Base-by-base conservation (phyloP, 495 filamentous ascomycete species). In the Hyaloscypha finlandica region DNA sequence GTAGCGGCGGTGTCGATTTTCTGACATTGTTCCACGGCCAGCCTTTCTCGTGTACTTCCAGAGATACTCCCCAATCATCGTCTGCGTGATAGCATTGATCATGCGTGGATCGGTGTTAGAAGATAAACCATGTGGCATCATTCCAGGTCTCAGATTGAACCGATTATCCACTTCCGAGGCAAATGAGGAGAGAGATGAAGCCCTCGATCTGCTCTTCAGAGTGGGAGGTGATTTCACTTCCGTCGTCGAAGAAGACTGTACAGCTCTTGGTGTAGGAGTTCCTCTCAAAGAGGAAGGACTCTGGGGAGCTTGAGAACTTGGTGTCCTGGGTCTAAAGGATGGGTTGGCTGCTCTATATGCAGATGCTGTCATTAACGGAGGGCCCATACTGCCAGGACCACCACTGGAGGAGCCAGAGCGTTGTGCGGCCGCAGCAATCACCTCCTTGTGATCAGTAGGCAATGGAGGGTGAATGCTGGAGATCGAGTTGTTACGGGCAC, bases 71-170 rank as follows among this genome's bases (percentile, higher is more conserved):
- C 95, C 95, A 74, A 98, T 98, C 95, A 99, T 99, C 12, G 95
- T 99, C 77, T 99, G 95, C 6, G 96, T 98, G 68, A 99, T 97
- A 54, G 95, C 95, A 81, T 98, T 94, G 65, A 99, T 98, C 93
- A 99, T 98, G 68, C 95, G 89, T 60, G 95, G 94, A 77, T 99
- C 95, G 0, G 93, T 97, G 42, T 83, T 84, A 37, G 84, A 76
- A 3, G 85, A 83, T 51, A 90, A 78, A 35, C 85, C 88, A 14
- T 86, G 80, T 16, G 87, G 78, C 63, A 89, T 83, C 20, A 84
- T 79, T 53, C 84, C 86, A 25, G 81, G 73, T 20, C 85, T 82
- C 62, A 91, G 90, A 71, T 93, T 92, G 82, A 98, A 97, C 14
- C 93, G 84, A 68, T 89, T 88, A 70, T 99, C 95, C 12, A 99